Conservation (phyloP, 805 yeast genomes). For the Kodamaea kaohsiungensis region DNA sequence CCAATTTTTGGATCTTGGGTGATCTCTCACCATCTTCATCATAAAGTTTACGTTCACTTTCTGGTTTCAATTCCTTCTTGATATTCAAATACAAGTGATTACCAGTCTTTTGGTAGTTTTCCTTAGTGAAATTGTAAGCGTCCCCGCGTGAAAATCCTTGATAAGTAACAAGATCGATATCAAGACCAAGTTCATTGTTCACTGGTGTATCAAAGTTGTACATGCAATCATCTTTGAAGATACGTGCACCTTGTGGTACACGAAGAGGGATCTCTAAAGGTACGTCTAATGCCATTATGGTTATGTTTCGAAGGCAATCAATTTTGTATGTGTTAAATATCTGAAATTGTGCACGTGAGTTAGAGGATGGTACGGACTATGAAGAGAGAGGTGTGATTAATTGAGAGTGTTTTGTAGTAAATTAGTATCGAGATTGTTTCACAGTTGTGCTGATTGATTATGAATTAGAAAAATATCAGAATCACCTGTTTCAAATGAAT, state of each 20-base stretch:
- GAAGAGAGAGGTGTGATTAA: no score
- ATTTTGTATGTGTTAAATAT: not conserved
- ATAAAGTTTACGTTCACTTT: constrained; percentile 20
- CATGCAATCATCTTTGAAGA: constrained; percentile 89
- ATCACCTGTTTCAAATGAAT: no score
- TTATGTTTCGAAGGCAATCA: not conserved
- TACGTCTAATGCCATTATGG: constrained; percentile 12
- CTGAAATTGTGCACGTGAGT: not conserved
- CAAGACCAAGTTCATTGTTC: constrained; percentile 54
- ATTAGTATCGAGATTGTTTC: no score
- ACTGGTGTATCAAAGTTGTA: constrained; percentile 76
- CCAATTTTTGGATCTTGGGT: constrained; percentile 62
- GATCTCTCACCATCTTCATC: constrained; percentile 26
- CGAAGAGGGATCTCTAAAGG: constrained; percentile 18
- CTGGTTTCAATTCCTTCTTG: constrained; percentile 50
- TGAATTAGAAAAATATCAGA: no score
- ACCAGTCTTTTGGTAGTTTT: constrained; percentile 53
- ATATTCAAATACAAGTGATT: constrained; percentile 65
- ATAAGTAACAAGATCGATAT: constrained; percentile 73
- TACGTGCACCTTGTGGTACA: constrained; percentile 29
- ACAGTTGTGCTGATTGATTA: no score
- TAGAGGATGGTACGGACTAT: no score
- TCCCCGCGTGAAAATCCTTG: constrained; percentile 61
- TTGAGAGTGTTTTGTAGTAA: no score
- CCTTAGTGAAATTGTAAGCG: constrained; percentile 49